These are phyloP conservation scores for Nakazawaea wyomingensis DNA, from an alignment of 805 yeast genomes.

Conservation along the genomic window DNA sequence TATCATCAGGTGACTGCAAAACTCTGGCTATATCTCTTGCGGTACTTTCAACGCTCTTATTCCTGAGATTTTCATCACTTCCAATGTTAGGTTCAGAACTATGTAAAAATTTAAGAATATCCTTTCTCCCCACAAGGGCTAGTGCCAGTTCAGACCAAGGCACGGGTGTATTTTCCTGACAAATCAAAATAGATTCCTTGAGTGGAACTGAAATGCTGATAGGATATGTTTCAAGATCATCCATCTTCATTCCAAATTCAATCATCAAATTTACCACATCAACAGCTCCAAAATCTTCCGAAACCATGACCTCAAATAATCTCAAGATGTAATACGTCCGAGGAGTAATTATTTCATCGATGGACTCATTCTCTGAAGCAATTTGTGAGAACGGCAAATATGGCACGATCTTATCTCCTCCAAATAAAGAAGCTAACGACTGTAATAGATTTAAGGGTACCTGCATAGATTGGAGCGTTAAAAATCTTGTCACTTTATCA, in stretches of 20 bases:
- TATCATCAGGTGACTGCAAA: slow-evolving; percentile 32
- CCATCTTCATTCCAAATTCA: slow-evolving; percentile 45
- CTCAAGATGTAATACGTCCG: slow-evolving; percentile 54
- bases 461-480: slow-evolving; percentile 39
- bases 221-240: slow-evolving; percentile 65
- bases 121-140: slow-evolving; percentile 63
- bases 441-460: slow-evolving; percentile 58
- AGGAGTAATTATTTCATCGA: slow-evolving; percentile 62
- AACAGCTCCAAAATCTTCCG: slow-evolving; percentile 43
- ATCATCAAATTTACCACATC: slow-evolving; percentile 61
- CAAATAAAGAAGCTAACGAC: slow-evolving; percentile 48
- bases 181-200: slow-evolving; percentile 49
- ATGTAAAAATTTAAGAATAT: slow-evolving; percentile 33
- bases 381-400: slow-evolving; percentile 64
- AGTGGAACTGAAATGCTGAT: slow-evolving; percentile 66
- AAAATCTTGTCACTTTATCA: slow-evolving; percentile 35
- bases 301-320: slow-evolving; percentile 57
- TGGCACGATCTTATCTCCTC: slow-evolving; percentile 37
- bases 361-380: slow-evolving; percentile 53
- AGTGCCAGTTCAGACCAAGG: slow-evolving; percentile 43
- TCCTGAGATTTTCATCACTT: neutral
- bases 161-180: slow-evolving; percentile 48
- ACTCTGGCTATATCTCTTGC: slow-evolving; percentile 16
- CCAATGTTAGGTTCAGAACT: neutral
- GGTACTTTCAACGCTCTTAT: slow-evolving; percentile 1